Evolutionary conservation across 345 rosid species (phyloP), one percentile per base, ranked within the genome.

Genomic region (Pistacia integerrima): DNA sequence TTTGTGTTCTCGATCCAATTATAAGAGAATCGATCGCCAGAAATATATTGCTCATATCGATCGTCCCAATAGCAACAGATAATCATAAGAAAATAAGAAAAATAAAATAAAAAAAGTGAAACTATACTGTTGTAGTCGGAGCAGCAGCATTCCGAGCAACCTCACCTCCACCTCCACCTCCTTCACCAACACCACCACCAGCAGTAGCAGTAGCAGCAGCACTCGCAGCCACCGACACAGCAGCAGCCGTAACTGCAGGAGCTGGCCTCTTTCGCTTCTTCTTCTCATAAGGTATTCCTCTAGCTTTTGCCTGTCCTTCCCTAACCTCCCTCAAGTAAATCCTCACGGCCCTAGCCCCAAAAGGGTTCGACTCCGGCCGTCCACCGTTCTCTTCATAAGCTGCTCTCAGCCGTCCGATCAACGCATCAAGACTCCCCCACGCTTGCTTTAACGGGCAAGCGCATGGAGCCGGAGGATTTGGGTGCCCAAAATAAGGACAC

Each of bases 371-470:
- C 61, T 90, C 94, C 0, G 86, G 87, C 73, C 83, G 80, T 35
- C 94, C 94, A 8, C 89, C 88, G 83, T 88, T 87, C 68, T 90
- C 94, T 78, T 90, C 94, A 52, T 84, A 90, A 5, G 94, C 94
- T 8, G 94, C 94, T 77, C 94, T 86, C 56, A 90, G 78, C 79
- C 94, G 88, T 79, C 94, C 94, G 85, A 90, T 87, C 80, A 90
- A 77, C 73, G 94, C 94, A 69, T 90, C 94, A 38, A 90, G 89
- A 81, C 92, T 88, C 14, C 94, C 94, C 92, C 94, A 90, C 2
- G 94, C 94, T 64, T 90, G 94, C 65, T 83, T 90, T 11, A 88
- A 84, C 57, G 94, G 94, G 46, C 94, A 90, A 5, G 89, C 76
- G 38, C 94, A 90, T 11, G 92, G 90, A 52, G 87, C 83, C 0